Evolutionary conservation across 73 alveolate species (phyloP), one percentile per base, ranked within the genome.

Genomic region (Breviolum minutum): DNA sequence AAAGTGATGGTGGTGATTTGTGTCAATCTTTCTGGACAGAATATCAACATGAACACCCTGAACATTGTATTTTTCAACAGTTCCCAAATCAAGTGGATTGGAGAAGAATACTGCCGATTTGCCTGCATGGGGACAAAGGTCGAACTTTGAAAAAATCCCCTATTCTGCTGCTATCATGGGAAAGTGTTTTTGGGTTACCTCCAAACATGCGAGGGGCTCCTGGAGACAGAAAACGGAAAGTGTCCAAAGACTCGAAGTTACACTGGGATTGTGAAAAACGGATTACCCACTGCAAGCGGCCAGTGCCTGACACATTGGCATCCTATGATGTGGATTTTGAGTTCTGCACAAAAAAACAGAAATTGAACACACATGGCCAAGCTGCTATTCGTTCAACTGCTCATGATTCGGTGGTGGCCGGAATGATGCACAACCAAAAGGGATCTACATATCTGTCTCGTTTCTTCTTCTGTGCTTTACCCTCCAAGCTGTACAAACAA

Each of bases 101-200:
- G 60, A 14, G 66, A 17, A 11, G 24, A 13, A 60, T 84, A 48
- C 16, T 64, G 73, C 77, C 87, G 26, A 16, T 79, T 13, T 32
- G 32, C 77, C 14, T 84, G 54, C 93, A 84, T 61, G 93, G 93
- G 20, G 93, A 84, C 77, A 84, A 84, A 20, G 93, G 93, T 8
- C 11, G 93, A 30, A 30, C 64, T 3, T 22, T 24, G 29, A 63
- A 60, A 24, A 84, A 84, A 61, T 60, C 77, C 2, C 93, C 93
- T 3, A 64, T 84, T 9, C 20, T 20, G n/a, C 5, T 54, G 2
- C 26, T 4, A 20, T 2, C 22, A 5, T 84, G 40, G 40, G 93
- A 84, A 24, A 5, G 71, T 61, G 63, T 27, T 26, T 82, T 82
- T 32, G 62, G 66, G 29, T 27, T 79, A 30, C 87, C 87, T 27